Evolutionary conservation across 805 yeast species (phyloP).

Genomic region (Pichia nanzhaoensis): DNA sequence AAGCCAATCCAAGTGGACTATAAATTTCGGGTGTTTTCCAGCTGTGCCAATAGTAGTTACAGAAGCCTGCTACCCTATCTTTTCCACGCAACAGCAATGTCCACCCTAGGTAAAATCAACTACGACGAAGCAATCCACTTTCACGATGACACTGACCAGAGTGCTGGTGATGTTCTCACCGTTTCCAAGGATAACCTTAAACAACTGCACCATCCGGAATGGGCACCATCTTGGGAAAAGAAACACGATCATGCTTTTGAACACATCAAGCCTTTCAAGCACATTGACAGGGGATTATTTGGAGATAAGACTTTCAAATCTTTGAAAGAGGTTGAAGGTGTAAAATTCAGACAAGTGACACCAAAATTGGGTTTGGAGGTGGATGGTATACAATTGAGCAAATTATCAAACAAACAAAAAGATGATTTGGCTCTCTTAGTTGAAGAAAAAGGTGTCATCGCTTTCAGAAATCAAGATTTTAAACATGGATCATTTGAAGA

Average conservation of each 20-base stretch:
- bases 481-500: slow-evolving; percentile 47
- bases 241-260: slow-evolving; percentile 11
- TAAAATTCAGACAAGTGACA: slow-evolving; percentile 38
- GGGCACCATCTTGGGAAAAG: slow-evolving; percentile 18
- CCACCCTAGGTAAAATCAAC: slow-evolving; percentile 3
- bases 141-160: slow-evolving; percentile 12
- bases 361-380: slow-evolving; percentile 70
- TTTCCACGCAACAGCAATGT: slow-evolving; percentile 1
- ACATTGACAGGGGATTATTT: slow-evolving; percentile 54
- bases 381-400: slow-evolving; percentile 51
- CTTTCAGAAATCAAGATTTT: slow-evolving; percentile 62
- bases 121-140: slow-evolving; percentile 13
- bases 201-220: slow-evolving; percentile 11
- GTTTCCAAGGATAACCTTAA: slow-evolving; percentile 10
- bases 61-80: no score
- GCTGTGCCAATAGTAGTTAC: not conserved
- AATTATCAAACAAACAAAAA: slow-evolving; percentile 45
- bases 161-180: slow-evolving; percentile 10
- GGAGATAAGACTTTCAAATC: slow-evolving; percentile 55
- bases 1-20: no score
- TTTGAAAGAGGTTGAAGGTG: slow-evolving; percentile 33
- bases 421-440: slow-evolving; percentile 65
- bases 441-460: slow-evolving; percentile 66
- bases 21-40: no score
- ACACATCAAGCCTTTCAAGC: slow-evolving; percentile 49